Evolutionary conservation across 2,329 filamentous ascomycete genomes (phyloP).

Genomic region (Mycosphaerelloides madeirae): DNA sequence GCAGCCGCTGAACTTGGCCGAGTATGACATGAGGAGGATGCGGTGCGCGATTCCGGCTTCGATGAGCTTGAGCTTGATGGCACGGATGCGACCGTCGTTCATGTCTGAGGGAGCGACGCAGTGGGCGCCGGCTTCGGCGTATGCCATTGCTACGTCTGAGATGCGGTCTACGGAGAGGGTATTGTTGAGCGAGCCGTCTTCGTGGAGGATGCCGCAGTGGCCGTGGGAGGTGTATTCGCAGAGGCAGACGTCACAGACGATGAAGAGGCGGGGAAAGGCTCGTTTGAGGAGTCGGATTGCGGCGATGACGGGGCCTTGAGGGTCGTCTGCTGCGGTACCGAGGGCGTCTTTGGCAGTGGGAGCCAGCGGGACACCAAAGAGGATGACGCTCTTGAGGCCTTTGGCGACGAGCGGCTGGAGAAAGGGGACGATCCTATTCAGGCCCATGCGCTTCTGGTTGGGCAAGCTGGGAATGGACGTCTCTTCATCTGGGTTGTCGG

Average conservation of each 20-base stretch:
- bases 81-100: slow-evolving; percentile 96
- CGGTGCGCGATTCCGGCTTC: slow-evolving; percentile 90
- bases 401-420: slow-evolving; percentile 82
- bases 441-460: slow-evolving; percentile 78
- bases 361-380: slow-evolving; percentile 87
- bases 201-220: slow-evolving; percentile 91
- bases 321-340: slow-evolving; percentile 88
- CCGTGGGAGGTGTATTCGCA: slow-evolving; percentile 99
- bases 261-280: slow-evolving; percentile 84
- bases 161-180: slow-evolving; percentile 88
- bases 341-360: slow-evolving; percentile 82
- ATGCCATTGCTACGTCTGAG: slow-evolving; percentile 94
- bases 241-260: slow-evolving; percentile 88
- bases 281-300: slow-evolving; percentile 78
- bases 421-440: slow-evolving; percentile 81
- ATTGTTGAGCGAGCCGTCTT: slow-evolving; percentile 92
- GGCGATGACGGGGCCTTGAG: slow-evolving; percentile 83
- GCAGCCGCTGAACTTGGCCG: slow-evolving; percentile 94
- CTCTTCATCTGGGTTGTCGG: slow-evolving; percentile 90
- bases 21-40: slow-evolving; percentile 93
- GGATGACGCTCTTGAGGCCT: slow-evolving; percentile 85
- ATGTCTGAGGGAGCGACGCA: slow-evolving; percentile 97
- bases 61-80: slow-evolving; percentile 96
- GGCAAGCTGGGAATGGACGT: slow-evolving; percentile 84
- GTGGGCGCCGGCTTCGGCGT: slow-evolving; percentile 91